A percentile compares a stretch with the other conserved stretches of the same genome.
Conservation (phyloP, 352 stramenopile species). For the Pythium dissotocum region DNA sequence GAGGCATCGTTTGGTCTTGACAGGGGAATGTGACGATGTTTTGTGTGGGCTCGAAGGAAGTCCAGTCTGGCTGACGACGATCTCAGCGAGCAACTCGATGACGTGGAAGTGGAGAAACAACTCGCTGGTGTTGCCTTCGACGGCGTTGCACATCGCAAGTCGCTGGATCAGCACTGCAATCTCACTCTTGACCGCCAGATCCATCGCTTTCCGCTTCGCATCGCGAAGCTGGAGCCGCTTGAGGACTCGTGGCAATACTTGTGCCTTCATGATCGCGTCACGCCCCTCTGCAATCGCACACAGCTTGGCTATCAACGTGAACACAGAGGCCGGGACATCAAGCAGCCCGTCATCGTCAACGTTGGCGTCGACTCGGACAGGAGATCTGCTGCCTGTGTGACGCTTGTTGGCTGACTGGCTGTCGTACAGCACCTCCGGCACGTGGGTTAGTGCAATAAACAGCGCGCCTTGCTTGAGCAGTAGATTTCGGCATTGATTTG, state of each 20-base stretch:
- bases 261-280: constrained; percentile 54
- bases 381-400: constrained; percentile 9
- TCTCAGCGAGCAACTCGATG: constrained; percentile 44
- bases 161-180: constrained; percentile 56
- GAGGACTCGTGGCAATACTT: constrained; percentile 66
- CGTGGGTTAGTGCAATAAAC: constrained; percentile 54
- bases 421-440: constrained; percentile 49
- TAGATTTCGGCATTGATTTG: constrained; percentile 44
- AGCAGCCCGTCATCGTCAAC: constrained; percentile 49
- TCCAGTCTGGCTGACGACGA: constrained; percentile 23
- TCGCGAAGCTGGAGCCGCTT: constrained; percentile 63
- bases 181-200: constrained; percentile 65
- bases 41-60: constrained; percentile 2
- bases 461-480: constrained; percentile 57
- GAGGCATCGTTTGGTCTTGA: neutral
- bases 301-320: constrained; percentile 61
- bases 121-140: constrained; percentile 68
- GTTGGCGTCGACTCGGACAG: constrained; percentile 30
- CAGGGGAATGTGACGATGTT: neutral
- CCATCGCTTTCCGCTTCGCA: constrained; percentile 13
- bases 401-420: constrained; percentile 4
- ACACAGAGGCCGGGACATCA: constrained; percentile 60
- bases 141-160: constrained; percentile 52
- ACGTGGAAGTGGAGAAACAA: constrained; percentile 71
- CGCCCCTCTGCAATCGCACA: constrained; percentile 63